Base-by-base conservation (phyloP, 495 filamentous ascomycete genomes). In the Lepraria neglecta region DNA sequence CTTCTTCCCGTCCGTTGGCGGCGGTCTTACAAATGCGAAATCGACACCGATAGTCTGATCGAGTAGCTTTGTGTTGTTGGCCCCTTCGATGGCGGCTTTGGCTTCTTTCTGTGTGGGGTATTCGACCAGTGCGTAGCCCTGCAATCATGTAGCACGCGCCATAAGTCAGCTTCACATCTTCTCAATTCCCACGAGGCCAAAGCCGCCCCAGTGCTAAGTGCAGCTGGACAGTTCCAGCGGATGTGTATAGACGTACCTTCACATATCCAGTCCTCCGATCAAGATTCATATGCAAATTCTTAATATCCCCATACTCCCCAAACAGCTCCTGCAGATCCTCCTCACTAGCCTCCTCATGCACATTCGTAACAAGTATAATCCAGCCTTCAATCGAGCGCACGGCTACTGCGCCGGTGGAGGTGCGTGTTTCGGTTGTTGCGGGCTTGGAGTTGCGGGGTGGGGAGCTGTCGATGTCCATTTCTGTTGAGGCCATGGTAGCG, bases 371-470 rank as follows among this genome's bases (percentile, higher is more conserved):
- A 61, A 97, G 87, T 65, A 99, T 80, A 74, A 99, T 97, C 95
- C 95, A 99, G 65, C 95, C 95, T 73, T 99, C 95, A 72, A 99
- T 97, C 64, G 90, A 95, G 73, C 95, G 90, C 56, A 99, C 95
- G 15, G 92, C 95, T 6, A 89, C 90, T 31, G 92, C 90, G 63
- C 88, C 88, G 57, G 83, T 77, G 62, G 83, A 78, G 51, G 92
- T 96, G 70, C 87, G 84, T 24, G 82, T 74, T 61, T 85, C 83
- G 61, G 85, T 86, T 69, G 80, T 80, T 65, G 79, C 75, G 68
- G 80, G 77, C 67, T 84, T 84, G 63, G 80, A 63, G 58, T 80
- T 69, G 53, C 73, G 65, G 57, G 68, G 69, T 71, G 62, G 73
- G 73, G 64, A 74, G 69, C 46, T 76, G 75, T 94, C 90, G 65